Evolutionary conservation across 2,329 filamentous ascomycete species (phyloP), one percentile per base, ranked within the genome.

Genomic region (Trichoderma sp.): DNA sequence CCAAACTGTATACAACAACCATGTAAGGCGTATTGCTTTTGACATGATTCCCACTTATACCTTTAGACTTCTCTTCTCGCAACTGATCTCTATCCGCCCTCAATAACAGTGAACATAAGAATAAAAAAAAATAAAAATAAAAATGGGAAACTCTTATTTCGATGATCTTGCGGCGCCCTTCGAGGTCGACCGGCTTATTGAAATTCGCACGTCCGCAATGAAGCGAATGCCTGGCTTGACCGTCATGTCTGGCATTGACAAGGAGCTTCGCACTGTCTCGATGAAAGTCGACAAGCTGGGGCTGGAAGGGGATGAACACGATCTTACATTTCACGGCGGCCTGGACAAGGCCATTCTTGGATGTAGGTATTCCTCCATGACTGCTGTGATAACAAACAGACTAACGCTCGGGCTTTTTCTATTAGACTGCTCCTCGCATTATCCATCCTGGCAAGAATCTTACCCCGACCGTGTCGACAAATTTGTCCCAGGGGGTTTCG

Each of bases 291-390:
- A 76, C 2, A 78, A 76, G 22, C 71, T 83, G 2, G 88, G 88
- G 0, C 81, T 89, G 15, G 81, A 84, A 17, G 83, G 78, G 5
- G 89, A 90, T 69, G 86, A 90, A 72, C 88, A 90, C 67, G 87
- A 89, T 64, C 83, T 81, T 29, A 84, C 83, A 0, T 86, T 87
- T 63, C 89, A 90, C 68, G 87, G 87, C 7, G 87, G 87, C 0
- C 75, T 78, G 0, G 89, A 91, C 69, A 90, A 90, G 75, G 89
- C 88, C 0, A 80, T 91, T 10, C 83, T 88, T 35, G 84, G 82
- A 12, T 87, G 84, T 84, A 73, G 77, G 83, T 77, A 13, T 13
- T 12, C 29, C 4, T 12, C 9, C n/a, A 34, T n/a, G 32, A 17
- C 6, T 19, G 5, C 13, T 45, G 17, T 52, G 9, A 22, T 6